A percentile compares a stretch with the other conserved stretches of the same genome.
These are phyloP conservation scores for Metschnikowia borealis DNA, from an alignment of 805 yeast genomes.

Conservation along the genomic window DNA sequence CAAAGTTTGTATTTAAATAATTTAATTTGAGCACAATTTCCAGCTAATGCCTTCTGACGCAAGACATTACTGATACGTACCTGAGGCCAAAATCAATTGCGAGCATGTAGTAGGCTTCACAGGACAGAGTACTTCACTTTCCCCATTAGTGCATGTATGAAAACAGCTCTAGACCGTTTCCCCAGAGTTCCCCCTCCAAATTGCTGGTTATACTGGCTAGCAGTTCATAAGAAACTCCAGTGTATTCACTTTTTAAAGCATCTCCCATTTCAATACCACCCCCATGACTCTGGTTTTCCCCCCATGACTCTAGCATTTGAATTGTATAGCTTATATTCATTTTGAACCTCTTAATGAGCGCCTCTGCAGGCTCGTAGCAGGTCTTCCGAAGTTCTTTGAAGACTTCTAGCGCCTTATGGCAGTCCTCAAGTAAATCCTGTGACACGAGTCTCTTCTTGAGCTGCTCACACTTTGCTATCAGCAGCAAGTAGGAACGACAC, in stretches of 20 bases:
- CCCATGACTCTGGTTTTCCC: neutral
- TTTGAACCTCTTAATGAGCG: slow-evolving; percentile 1
- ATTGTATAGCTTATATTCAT: neutral
- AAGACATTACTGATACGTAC: neutral
- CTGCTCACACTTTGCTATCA: slow-evolving; percentile 6
- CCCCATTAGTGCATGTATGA: neutral
- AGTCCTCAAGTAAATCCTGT: slow-evolving; percentile 1
- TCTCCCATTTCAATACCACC: neutral
- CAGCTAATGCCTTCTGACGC: no score
- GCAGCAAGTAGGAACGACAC: slow-evolving; percentile 9
- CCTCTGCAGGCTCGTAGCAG: slow-evolving; percentile 6
- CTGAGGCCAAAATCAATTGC: neutral
- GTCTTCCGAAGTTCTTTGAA: slow-evolving; percentile 6
- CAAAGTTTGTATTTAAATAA: no score
- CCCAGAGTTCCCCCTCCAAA: neutral
- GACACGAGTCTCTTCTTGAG: neutral
- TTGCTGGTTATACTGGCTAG: neutral
- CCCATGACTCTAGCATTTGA: neutral
- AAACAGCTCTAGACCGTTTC: neutral
- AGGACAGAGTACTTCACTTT: neutral
- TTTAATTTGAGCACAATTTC: no score
- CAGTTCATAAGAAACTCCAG: neutral
- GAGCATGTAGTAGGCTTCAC: neutral
- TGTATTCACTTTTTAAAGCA: neutral
- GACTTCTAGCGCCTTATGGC: neutral